A percentile compares a stretch with the other conserved stretches of the same genome.
Evolutionary conservation across 805 yeast genomes (phyloP).

Genomic region (Metschnikowia amazonensis): DNA sequence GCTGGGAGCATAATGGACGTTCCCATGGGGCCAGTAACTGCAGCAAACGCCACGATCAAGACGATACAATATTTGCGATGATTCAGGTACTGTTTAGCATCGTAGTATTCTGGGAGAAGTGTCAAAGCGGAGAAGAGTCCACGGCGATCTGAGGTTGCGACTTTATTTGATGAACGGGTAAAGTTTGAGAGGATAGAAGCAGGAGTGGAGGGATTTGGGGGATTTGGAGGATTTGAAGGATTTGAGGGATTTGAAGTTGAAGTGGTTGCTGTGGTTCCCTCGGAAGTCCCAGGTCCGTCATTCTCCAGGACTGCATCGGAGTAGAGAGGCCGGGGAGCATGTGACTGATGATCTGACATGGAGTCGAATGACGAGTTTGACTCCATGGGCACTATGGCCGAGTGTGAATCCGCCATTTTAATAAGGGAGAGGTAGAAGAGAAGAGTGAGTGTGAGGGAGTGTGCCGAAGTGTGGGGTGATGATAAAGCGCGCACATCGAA

Average conservation of each 20-base stretch:
- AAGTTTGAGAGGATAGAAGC: no score
- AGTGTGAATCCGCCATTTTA: no score
- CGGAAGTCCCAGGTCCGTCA: no score
- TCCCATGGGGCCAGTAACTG: slow-evolving; percentile 85
- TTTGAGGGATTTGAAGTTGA: not conserved
- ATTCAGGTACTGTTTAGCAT: slow-evolving; percentile 61
- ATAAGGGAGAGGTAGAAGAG: no score
- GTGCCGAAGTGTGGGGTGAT: no score
- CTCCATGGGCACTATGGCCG: not conserved
- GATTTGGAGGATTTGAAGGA: no score
- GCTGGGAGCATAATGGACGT: slow-evolving; percentile 82
- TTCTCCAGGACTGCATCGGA: not conserved
- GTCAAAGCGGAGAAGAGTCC: slow-evolving; percentile 55
- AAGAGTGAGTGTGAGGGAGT: no score
- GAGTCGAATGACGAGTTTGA: slow-evolving; percentile 1
- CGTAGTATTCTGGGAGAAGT: slow-evolving; percentile 65
- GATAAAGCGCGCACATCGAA: no score
- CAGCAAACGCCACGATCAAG: slow-evolving; percentile 64
- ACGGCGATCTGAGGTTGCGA: slow-evolving; percentile 40
- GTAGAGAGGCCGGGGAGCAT: not conserved
- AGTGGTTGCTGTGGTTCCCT: no score
- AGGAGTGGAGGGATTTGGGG: no score
- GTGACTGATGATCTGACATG: not conserved
- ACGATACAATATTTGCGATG: slow-evolving; percentile 52
- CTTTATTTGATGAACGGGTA: slow-evolving; percentile 6